Conservation (phyloP, 140 eudicot genomes). For the Senecio squalidus region DNA sequence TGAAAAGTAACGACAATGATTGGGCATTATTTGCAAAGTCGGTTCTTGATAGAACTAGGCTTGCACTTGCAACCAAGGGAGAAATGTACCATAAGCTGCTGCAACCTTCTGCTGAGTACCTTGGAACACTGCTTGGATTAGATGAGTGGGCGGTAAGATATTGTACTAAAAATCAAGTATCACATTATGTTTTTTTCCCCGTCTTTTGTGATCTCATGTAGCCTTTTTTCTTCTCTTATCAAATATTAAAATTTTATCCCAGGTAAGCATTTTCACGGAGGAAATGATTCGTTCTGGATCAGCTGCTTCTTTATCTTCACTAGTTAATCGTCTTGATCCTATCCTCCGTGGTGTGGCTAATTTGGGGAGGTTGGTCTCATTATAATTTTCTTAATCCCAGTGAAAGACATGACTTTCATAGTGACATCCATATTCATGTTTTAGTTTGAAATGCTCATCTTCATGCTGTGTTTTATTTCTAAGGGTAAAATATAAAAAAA, state of each 20-base stretch:
- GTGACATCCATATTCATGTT: no score
- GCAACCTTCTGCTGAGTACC: constrained; percentile 99
- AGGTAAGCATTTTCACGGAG: constrained; percentile 91
- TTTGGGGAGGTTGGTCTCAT: constrained; percentile 74
- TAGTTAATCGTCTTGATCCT: constrained; percentile 95
- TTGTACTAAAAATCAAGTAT: background rate
- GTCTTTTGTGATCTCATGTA: background rate
- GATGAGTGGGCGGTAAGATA: constrained; percentile 80
- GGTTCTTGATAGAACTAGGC: constrained; percentile 96
- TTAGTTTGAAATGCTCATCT: background rate
- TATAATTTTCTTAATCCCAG: background rate
- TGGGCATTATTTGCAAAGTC: constrained; percentile 98
- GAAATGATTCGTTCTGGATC: constrained; percentile 98
- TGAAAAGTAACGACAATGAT: constrained; percentile 41
- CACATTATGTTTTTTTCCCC: background rate
- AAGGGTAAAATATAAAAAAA: no score
- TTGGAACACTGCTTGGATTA: constrained; percentile 82
- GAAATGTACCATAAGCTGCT: constrained; percentile 77
- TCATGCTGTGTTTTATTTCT: constrained; percentile 16
- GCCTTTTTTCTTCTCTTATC: background rate
- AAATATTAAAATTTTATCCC: constrained; percentile 16
- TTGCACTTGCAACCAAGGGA: constrained; percentile 90
- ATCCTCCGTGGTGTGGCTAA: constrained; percentile 80
- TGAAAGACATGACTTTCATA: no score
- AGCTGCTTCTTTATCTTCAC: constrained; percentile 96